A percentile compares a stretch with the other conserved stretches of the same genome.
Evolutionary conservation across 169 alveolate species (phyloP).

Genomic region (Amoebophrya sp.): DNA sequence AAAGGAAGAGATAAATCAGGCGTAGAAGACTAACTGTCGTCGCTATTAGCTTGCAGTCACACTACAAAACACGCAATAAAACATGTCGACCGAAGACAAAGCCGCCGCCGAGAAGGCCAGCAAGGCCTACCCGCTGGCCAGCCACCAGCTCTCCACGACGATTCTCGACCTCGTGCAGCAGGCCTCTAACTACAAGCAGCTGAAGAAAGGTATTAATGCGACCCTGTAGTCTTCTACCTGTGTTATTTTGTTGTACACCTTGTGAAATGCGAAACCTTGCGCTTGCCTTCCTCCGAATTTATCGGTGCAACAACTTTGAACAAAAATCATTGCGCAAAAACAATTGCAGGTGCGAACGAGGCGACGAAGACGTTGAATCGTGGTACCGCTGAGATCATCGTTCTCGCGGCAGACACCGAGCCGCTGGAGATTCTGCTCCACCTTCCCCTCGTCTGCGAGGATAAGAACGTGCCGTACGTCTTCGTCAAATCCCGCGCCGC

Average conservation of each 20-base stretch:
- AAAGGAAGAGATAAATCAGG: too few species aligned
- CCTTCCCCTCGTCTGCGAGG: constrained; percentile 95
- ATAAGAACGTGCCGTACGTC: constrained; percentile 97
- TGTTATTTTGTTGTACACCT: constrained; percentile 43
- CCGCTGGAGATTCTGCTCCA: constrained; percentile 97
- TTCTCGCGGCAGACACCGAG: constrained; percentile 98
- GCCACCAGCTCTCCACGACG: constrained; percentile 59
- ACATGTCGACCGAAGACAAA: neutral
- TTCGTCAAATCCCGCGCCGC: constrained; percentile 90
- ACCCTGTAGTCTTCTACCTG: neutral
- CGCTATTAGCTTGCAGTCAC: too few species aligned
- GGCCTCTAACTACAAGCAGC: constrained; percentile 82
- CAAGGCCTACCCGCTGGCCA: constrained; percentile 60
- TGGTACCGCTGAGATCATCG: constrained; percentile 92
- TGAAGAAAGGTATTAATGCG: constrained; percentile 81
- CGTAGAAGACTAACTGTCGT: too few species aligned
- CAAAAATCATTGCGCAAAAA: neutral
- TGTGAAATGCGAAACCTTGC: too few species aligned
- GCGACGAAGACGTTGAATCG: constrained; percentile 93
- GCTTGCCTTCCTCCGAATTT: too few species aligned
- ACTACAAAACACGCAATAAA: neutral
- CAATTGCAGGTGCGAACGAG: neutral
- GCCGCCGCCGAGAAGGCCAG: neutral
- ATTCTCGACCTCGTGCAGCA: constrained; percentile 78
- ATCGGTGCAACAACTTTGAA: too few species aligned